A percentile compares a stretch with the other conserved stretches of the same genome.
Conservation (phyloP, 2,329 filamentous ascomycete genomes). For the Pestalotiopsis sp. region DNA sequence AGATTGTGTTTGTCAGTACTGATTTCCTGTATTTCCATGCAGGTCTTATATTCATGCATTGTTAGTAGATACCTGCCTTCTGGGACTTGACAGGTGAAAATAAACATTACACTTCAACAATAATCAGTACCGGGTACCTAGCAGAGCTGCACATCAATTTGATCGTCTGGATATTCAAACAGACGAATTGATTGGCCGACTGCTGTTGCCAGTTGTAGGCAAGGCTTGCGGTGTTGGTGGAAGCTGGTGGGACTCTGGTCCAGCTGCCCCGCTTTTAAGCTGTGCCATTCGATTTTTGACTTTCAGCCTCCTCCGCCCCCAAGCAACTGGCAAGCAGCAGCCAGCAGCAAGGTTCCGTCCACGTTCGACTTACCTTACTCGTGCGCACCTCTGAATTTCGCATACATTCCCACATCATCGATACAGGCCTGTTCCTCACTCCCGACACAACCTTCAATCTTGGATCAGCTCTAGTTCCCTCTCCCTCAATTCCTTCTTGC, state of each 20-base stretch:
- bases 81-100: no score
- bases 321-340: no score
- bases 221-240: background rate
- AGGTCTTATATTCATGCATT: no score
- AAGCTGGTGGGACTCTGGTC: background rate
- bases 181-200: background rate
- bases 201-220: background rate
- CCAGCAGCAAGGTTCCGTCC: background rate
- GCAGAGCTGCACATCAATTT: no score
- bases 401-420: conserved; percentile 5
- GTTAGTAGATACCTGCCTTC: no score
- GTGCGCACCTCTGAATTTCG: background rate
- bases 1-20: no score
- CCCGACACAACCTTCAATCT: conserved; percentile 2
- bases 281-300: conserved; percentile 8
- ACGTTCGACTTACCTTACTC: background rate
- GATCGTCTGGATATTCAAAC: no score
- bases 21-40: no score
- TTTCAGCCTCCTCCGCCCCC: conserved; percentile 11
- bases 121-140: no score
- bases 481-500: conserved; percentile 13
- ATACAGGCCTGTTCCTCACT: background rate
- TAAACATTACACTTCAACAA: no score
- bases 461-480: conserved; percentile 16
- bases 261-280: background rate